Evolutionary conservation across 2,329 filamentous ascomycete species (phyloP).

Genomic region (Penicillium oxalicum): DNA sequence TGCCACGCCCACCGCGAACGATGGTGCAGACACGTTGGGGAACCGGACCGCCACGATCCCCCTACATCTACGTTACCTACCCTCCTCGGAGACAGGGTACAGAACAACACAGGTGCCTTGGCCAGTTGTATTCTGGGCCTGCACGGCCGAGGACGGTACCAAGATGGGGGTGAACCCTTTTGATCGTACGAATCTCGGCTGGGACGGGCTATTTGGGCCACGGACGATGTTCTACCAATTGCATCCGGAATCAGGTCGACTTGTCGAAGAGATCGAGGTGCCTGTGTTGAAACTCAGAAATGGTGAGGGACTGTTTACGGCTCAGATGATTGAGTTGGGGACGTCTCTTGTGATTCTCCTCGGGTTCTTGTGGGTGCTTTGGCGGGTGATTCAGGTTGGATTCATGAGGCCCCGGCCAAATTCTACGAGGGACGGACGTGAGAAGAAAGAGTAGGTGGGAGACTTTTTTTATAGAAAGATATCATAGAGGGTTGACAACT

Average conservation of each 20-base stretch:
- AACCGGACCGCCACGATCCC: constrained; percentile 54
- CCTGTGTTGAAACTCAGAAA: constrained; percentile 58
- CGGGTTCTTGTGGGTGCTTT: constrained; percentile 66
- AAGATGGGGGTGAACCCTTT: constrained; percentile 77
- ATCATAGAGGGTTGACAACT: too few relatives aligned
- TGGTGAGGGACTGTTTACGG: constrained; percentile 36
- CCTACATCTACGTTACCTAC: constrained; percentile 77
- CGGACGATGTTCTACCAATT: constrained; percentile 80
- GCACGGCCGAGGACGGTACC: constrained; percentile 52
- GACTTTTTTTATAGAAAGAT: neutral
- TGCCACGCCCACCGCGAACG: constrained; percentile 44
- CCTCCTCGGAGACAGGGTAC: constrained; percentile 54
- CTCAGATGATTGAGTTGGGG: constrained; percentile 43
- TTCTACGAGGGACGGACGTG: constrained; percentile 7
- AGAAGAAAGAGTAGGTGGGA: constrained; percentile 24
- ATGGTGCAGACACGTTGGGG: constrained; percentile 1
- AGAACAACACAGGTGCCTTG: constrained; percentile 61
- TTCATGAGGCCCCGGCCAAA: constrained; percentile 9
- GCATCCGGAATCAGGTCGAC: constrained; percentile 43
- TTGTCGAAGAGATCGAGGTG: constrained; percentile 55
- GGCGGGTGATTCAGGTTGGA: constrained; percentile 46
- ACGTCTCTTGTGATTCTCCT: constrained; percentile 56
- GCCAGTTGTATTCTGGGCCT: constrained; percentile 88
- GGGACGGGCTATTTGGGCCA: constrained; percentile 70
- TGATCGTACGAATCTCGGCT: constrained; percentile 76